Evolutionary conservation across 805 yeast genomes (phyloP).

Genomic region (Monosporozyma yasuniensis): DNA sequence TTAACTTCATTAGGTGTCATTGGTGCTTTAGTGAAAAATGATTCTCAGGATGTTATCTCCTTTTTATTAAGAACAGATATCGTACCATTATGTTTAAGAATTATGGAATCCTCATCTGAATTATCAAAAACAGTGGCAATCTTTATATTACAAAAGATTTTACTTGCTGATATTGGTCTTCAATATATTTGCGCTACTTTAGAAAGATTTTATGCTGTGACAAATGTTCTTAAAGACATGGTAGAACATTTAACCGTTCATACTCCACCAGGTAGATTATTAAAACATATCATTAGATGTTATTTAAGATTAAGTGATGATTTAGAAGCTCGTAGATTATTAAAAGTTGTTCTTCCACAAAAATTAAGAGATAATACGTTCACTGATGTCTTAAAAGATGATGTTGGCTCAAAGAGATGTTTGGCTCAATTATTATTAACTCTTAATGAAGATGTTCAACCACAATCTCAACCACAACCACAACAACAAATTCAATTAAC

Average conservation of each 20-base stretch:
- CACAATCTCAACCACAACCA: background rate
- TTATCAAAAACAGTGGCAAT: conserved; percentile 93
- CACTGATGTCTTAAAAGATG: conserved; percentile 69
- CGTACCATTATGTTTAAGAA: conserved; percentile 86
- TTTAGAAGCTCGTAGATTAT: conserved; percentile 78
- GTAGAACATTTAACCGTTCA: conserved; percentile 71
- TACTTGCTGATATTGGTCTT: conserved; percentile 85
- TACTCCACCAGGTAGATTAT: conserved; percentile 65
- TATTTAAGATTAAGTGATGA: conserved; percentile 86
- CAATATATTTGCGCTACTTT: conserved; percentile 90
- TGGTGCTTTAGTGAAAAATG: conserved; percentile 94
- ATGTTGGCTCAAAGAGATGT: conserved; percentile 78
- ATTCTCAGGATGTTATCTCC: conserved; percentile 88
- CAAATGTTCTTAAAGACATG: conserved; percentile 78
- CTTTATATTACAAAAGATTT: conserved; percentile 86
- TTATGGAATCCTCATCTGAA: conserved; percentile 93
- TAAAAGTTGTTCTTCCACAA: conserved; percentile 76
- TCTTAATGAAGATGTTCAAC: conserved; percentile 36
- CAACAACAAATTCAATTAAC: background rate
- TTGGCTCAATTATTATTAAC: conserved; percentile 72
- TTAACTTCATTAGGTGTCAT: conserved; percentile 91
- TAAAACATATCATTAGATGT: conserved; percentile 91
- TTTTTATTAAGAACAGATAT: conserved; percentile 91
- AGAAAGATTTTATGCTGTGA: conserved; percentile 90
- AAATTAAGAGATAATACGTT: conserved; percentile 72